Conservation (phyloP, 1,139 yeast genomes). For the Magnusiomyces tetraspermus region DNA sequence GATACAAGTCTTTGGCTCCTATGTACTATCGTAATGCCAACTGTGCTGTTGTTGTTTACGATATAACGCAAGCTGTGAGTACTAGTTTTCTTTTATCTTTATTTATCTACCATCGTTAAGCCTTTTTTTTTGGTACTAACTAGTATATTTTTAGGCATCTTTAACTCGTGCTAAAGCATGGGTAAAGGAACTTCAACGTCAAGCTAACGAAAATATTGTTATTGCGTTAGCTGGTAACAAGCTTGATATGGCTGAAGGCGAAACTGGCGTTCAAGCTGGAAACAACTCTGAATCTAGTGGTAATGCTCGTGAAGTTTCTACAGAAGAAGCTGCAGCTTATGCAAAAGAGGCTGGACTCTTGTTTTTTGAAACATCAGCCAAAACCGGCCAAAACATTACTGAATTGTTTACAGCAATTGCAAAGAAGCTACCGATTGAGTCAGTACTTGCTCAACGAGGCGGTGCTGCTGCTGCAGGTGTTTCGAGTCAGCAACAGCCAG, state of each 20-base stretch:
- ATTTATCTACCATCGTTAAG: neutral
- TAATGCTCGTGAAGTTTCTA: constrained; percentile 43
- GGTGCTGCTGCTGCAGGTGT: neutral
- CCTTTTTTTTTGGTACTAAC: neutral
- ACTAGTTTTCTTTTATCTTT: constrained; percentile 4
- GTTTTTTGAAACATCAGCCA: constrained; percentile 91
- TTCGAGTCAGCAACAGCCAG: too few species aligned
- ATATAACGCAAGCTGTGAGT: constrained; percentile 45
- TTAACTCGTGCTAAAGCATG: constrained; percentile 86
- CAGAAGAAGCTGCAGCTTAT: constrained; percentile 45
- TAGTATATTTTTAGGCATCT: constrained; percentile 34
- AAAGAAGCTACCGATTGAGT: constrained; percentile 32
- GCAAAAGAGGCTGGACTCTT: constrained; percentile 68
- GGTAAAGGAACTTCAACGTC: constrained; percentile 91
- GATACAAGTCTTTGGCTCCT: neutral
- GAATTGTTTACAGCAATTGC: constrained; percentile 81
- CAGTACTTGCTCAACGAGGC: constrained; percentile 16
- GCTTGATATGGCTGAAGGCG: constrained; percentile 47
- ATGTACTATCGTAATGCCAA: constrained; percentile 40
- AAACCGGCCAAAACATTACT: constrained; percentile 73
- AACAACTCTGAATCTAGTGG: constrained; percentile 59
- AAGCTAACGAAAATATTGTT: constrained; percentile 73
- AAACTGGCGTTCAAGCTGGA: constrained; percentile 77
- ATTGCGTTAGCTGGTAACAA: constrained; percentile 83
- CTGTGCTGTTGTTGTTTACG: constrained; percentile 79